Conservation (phyloP, 768 basidiomycete species). For the Jaapia argillacea region DNA sequence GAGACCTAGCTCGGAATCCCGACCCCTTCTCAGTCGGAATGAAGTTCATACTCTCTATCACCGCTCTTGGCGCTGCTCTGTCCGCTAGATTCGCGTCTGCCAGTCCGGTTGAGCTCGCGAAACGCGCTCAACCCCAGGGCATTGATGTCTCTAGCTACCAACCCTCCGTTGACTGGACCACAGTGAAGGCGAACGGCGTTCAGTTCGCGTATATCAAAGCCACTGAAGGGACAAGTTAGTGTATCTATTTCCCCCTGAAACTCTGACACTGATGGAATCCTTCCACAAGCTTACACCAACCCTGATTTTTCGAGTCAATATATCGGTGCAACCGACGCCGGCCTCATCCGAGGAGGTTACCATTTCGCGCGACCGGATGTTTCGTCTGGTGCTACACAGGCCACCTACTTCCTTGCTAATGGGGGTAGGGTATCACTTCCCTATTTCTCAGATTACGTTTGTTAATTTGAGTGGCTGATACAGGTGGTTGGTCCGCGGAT, state of each 20-base stretch:
- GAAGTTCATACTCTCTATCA: too few relatives aligned
- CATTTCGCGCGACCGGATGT: conserved; percentile 49
- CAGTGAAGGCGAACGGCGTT: conserved; percentile 40
- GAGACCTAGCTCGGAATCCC: too few relatives aligned
- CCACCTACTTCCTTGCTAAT: conserved; percentile 44
- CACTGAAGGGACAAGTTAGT: conserved; percentile 48
- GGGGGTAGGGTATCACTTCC: conserved; percentile 36
- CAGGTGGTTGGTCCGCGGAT: conserved; percentile 44
- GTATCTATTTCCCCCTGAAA: not conserved
- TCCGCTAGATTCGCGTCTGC: too few relatives aligned
- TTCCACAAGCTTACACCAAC: conserved; percentile 23
- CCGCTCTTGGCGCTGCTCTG: too few relatives aligned
- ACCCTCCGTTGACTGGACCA: conserved; percentile 37
- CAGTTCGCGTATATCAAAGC: conserved; percentile 58
- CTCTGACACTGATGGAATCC: not conserved
- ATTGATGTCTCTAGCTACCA: conserved; percentile 50
- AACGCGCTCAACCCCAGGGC: conserved; percentile 33
- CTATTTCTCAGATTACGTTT: not conserved
- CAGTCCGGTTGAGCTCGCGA: conserved; percentile 10
- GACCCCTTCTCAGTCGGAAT: too few relatives aligned
- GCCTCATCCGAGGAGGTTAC: conserved; percentile 49
- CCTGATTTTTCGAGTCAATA: conserved; percentile 41
- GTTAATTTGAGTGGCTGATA: too few relatives aligned
- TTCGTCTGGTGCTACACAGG: conserved; percentile 48
- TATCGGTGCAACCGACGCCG: conserved; percentile 41